Evolutionary conservation across 805 yeast species (phyloP), one percentile per base, ranked within the genome.

Genomic region (Pichia gijzeniarum): DNA sequence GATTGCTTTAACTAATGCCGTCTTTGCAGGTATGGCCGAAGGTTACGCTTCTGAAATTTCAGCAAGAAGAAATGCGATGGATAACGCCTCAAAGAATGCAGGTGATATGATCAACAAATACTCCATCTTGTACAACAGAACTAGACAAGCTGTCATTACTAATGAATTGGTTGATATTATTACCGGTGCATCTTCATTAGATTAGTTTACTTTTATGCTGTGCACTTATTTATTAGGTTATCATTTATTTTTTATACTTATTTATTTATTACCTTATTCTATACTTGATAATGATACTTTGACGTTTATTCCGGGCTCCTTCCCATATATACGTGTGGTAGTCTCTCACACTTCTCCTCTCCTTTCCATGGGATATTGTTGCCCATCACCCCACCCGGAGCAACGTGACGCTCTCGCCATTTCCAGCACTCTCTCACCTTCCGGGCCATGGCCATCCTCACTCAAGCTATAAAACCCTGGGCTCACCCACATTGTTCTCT

Each of bases 21-120:
- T 91, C 61, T 79, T 84, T 68, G 72, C 90, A 62, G 97, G 96
- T 51, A 78, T 90, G 77, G 91, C 97, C 54, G 96, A 93, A 68
- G 98, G 97, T 71, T 90, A 91, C 71, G 97, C 98, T 51, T 86
- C 98, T 48, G 99, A 91, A 77, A 79, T 90, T 57, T 84, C 95
- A 54, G 96, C 99, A 50, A 90, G 99, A 82, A 90, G 99, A 82
- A 91, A 88, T 68, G 98, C 99, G 59, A 91, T 91, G 99, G 99
- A 91, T 74, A 93, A 93, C 66, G 99, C 99, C 53, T 89, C 97
- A 59, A 91, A 93, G 93, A 91, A 91, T 68, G 99, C 99, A 53
- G 96, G 95, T 74, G 99, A 93, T 63, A 93, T 93, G 98, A 93
- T 93, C 68, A 81, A 79, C 74, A 84, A 79, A 67, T 91, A 86